Evolutionary conservation across 345 rosid genomes (phyloP).

Genomic region (Melaleuca quinquenervia): DNA sequence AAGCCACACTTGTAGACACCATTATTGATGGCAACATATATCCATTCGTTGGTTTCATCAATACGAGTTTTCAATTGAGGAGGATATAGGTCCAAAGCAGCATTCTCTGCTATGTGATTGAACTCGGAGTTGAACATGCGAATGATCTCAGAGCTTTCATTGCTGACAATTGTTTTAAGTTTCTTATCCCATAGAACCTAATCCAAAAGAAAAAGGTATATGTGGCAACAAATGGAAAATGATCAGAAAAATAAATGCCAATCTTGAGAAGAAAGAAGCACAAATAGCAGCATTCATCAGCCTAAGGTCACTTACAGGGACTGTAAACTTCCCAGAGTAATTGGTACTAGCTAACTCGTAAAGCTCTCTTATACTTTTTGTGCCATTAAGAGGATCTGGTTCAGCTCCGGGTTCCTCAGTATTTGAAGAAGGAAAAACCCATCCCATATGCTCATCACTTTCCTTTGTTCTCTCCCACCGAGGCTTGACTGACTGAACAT

Average conservation of each 20-base stretch:
- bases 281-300: neutral
- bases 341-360: constrained; percentile 75
- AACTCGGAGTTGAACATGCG: constrained; percentile 42
- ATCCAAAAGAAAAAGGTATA: neutral
- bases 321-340: constrained; percentile 71
- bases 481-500: constrained; percentile 60
- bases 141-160: constrained; percentile 41
- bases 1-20: constrained; percentile 47
- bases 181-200: constrained; percentile 50
- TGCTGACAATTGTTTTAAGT: constrained; percentile 36
- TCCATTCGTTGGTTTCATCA: constrained; percentile 32
- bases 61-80: constrained; percentile 14
- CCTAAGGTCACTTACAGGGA: constrained; percentile 54
- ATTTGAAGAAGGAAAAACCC: constrained; percentile 61
- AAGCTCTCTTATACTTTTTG: constrained; percentile 63
- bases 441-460: constrained; percentile 78
- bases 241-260: neutral
- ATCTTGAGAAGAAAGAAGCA: neutral
- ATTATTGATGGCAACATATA: constrained; percentile 23
- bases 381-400: constrained; percentile 61
- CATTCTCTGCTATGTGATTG: constrained; percentile 33
- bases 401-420: constrained; percentile 73
- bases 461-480: constrained; percentile 87
- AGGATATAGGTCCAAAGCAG: constrained; percentile 36
- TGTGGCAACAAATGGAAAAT: constrained; percentile 1